Evolutionary conservation across 495 filamentous ascomycete species (phyloP).

Genomic region (Ascobolus immersus): DNA sequence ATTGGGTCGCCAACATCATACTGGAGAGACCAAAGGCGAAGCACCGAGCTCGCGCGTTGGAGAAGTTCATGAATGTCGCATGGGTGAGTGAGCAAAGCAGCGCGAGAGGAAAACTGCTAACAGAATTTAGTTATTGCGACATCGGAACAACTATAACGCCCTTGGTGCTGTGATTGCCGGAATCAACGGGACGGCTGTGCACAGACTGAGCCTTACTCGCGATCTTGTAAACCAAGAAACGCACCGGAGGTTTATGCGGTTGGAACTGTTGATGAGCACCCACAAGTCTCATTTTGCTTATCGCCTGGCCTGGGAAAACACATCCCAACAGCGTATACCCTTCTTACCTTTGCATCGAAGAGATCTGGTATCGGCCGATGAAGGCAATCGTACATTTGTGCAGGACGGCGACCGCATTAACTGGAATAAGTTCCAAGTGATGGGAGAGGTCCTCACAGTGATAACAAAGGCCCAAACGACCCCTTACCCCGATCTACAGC

Average conservation of each 20-base stretch:
- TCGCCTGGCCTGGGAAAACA: conserved; percentile 88
- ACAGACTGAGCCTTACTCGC: conserved; percentile 60
- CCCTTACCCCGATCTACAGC: conserved; percentile 42
- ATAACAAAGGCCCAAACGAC: conserved; percentile 74
- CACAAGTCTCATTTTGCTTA: conserved; percentile 83
- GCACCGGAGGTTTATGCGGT: conserved; percentile 60
- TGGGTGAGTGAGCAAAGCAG: conserved; percentile 20
- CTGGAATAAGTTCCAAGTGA: conserved; percentile 95
- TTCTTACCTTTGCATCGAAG: conserved; percentile 78
- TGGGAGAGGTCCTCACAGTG: conserved; percentile 71
- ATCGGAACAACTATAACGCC: conserved; percentile 90
- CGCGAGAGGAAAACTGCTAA: not conserved
- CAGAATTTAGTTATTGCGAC: conserved; percentile 40
- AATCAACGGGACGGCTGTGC: conserved; percentile 65
- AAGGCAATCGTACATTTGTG: conserved; percentile 74
- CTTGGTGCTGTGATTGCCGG: conserved; percentile 81
- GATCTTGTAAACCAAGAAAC: conserved; percentile 42
- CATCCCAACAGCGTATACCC: conserved; percentile 64
- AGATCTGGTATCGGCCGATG: conserved; percentile 73
- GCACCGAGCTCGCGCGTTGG: conserved; percentile 65
- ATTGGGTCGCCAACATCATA: conserved; percentile 75
- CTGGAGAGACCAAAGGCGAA: conserved; percentile 88
- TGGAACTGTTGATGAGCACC: conserved; percentile 78
- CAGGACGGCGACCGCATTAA: conserved; percentile 57
- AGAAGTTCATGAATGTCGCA: conserved; percentile 80